Evolutionary conservation across 2,329 filamentous ascomycete genomes (phyloP).

Genomic region (Microsporum ferrugineum): DNA sequence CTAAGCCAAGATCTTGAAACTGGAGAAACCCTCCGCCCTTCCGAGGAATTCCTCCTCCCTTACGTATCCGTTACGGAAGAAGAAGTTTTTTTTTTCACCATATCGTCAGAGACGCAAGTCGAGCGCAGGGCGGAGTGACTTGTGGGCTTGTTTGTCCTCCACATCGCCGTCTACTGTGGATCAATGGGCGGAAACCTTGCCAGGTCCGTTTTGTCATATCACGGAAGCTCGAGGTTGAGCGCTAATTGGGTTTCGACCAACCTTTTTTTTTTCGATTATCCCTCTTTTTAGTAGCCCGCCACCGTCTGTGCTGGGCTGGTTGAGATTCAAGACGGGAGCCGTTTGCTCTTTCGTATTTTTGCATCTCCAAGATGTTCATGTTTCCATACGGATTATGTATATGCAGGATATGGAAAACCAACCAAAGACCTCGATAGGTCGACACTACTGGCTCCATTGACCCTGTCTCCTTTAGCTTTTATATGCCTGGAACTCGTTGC

Average conservation of each 20-base stretch:
- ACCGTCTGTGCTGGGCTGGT: background rate
- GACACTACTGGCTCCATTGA: background rate
- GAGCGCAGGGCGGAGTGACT: background rate
- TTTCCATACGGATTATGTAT: too few relatives aligned
- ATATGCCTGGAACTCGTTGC: background rate
- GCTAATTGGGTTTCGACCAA: conserved; percentile 1
- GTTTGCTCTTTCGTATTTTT: background rate
- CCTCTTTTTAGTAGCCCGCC: background rate
- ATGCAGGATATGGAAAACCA: too few relatives aligned
- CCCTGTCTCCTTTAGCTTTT: background rate
- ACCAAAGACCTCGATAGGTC: too few relatives aligned
- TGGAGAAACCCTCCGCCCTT: background rate
- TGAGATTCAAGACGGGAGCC: background rate
- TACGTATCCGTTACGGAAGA: background rate
- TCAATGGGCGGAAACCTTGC: background rate
- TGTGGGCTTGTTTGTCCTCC: background rate
- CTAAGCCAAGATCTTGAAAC: background rate
- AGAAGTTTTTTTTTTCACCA: background rate
- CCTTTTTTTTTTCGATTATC: background rate
- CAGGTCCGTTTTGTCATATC: background rate
- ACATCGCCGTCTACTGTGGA: background rate
- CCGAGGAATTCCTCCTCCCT: background rate
- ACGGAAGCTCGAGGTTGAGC: background rate
- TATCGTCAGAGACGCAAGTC: background rate
- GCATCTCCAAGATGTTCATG: background rate